These are phyloP conservation scores for Saccharomycopsis guyanensis DNA, from an alignment of 805 yeast species.

Conservation along the genomic window DNA sequence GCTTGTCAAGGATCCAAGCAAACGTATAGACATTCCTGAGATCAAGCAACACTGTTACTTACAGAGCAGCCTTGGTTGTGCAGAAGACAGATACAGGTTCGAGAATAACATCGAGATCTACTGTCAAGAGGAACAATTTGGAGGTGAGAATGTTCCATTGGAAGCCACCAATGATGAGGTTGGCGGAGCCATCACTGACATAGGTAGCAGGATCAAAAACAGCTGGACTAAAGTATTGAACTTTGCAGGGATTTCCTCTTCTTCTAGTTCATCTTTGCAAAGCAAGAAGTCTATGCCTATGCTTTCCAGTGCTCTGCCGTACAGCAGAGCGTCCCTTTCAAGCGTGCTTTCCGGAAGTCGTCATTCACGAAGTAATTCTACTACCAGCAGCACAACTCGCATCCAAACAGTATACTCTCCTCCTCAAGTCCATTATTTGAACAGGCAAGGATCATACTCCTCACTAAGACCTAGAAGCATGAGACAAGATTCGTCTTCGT, in stretches of 20 bases:
- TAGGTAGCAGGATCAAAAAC: conserved; percentile 56
- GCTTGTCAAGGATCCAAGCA: conserved; percentile 60
- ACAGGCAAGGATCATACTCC: conserved; percentile 7
- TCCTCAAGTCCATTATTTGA: conserved; percentile 11
- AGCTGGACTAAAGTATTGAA: conserved; percentile 38
- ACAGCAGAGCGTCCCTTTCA: conserved; percentile 3
- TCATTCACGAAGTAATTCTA: conserved; percentile 3
- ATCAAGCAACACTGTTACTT: conserved; percentile 75
- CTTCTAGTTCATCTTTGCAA: neutral
- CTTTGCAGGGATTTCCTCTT: conserved; percentile 14
- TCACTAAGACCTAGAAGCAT: conserved; percentile 5
- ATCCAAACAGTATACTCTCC: conserved; percentile 13
- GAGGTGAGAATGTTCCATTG: conserved; percentile 29
- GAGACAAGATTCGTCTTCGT: neutral
- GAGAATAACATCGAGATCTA: conserved; percentile 24
- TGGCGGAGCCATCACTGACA: conserved; percentile 71
- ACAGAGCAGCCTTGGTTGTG: conserved; percentile 33
- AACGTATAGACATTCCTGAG: conserved; percentile 61
- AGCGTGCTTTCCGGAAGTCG: conserved; percentile 4
- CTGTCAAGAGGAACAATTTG: conserved; percentile 22
- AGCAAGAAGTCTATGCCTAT: conserved; percentile 5
- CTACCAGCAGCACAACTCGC: neutral
- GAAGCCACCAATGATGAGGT: conserved; percentile 62
- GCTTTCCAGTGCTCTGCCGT: neutral
- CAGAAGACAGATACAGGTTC: conserved; percentile 23